Percentiles rank a stretch among this genome's conserved stretches.
Evolutionary conservation across 2,329 filamentous ascomycete species (phyloP).

Genomic region (Pseudocercospora vitis): DNA sequence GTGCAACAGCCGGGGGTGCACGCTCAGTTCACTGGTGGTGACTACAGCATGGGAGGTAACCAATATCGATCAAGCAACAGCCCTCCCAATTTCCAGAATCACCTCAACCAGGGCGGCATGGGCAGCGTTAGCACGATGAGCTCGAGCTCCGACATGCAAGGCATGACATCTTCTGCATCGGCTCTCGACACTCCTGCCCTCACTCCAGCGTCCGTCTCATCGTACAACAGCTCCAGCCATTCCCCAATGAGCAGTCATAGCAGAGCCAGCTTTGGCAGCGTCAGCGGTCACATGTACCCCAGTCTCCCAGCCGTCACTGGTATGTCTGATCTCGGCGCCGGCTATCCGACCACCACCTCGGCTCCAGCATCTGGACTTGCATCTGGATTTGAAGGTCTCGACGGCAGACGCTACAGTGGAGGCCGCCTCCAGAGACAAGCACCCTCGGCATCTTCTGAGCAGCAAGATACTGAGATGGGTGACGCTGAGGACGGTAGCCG

Average conservation of each 20-base stretch:
- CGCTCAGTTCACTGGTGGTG: conserved; percentile 47
- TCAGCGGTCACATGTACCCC: conserved; percentile 67
- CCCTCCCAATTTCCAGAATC: conserved; percentile 45
- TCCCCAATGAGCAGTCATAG: conserved; percentile 71
- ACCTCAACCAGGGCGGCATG: conserved; percentile 28
- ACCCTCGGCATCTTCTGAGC: conserved; percentile 36
- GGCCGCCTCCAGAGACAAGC: conserved; percentile 59
- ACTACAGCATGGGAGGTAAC: conserved; percentile 51
- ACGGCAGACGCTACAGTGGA: conserved; percentile 61
- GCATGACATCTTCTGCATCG: conserved; percentile 45
- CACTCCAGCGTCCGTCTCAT: conserved; percentile 72
- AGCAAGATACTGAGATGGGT: conserved; percentile 42
- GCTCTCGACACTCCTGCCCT: conserved; percentile 68
- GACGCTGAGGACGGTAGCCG: conserved; percentile 43
- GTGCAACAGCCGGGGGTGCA: conserved; percentile 73
- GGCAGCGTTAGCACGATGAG: conserved; percentile 43
- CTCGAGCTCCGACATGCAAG: conserved; percentile 40
- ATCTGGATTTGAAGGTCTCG: conserved; percentile 60
- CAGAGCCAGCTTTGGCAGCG: conserved; percentile 54
- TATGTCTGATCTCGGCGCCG: conserved; percentile 57
- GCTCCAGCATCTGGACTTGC: conserved; percentile 69
- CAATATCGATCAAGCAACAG: conserved; percentile 60
- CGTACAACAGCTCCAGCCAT: conserved; percentile 71
- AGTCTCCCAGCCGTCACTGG: conserved; percentile 69
- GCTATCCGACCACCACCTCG: conserved; percentile 66